Base-by-base conservation (phyloP, 2,329 filamentous ascomycete species). In the Berkeleyomyces rouxiae region DNA sequence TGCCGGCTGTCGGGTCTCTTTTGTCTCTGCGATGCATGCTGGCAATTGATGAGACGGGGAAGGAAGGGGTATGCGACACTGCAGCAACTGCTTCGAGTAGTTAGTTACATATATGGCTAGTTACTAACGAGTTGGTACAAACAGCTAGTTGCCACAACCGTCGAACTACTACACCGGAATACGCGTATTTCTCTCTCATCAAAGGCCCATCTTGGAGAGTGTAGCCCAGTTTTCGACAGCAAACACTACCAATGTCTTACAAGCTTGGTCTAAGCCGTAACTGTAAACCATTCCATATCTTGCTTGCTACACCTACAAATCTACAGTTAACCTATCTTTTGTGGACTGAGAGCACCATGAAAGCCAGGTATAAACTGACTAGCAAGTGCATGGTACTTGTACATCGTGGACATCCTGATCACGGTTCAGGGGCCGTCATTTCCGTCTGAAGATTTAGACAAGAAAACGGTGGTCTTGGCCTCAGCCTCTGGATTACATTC, bases 361-460 rank as follows among this genome's bases (percentile, higher is more conserved):
- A 23, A 23, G 1, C 23, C 23, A 23, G 1, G 23, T 23, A 2
- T 23, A 23, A 23, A 23, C 23, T 23, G 23, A 23, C 23, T 23
- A 23, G 2, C 23, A 23, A 23, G 23, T 23, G 23, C 23, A 23
- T 23, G 23, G 23, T 23, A 23, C 1, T 23, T 23, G 23, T 23
- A 23, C 23, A 23, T 23, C 23, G 23, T 23, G 23, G 23, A 23
- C 23, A 2, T 31, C 10, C 16, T 53, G 4, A n/a, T 53, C 7
- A 36, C 31, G 51, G 51, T n/a, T 55, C 51, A 55, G 51, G 51
- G 51, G 51, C 51, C 51, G 51, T 55, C 33, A 55, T 55, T 55
- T 55, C 51, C 51, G 33, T 39, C 33, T 13, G 10, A 55, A 37
- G 33, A 46, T 46, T 13, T 55, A 37, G 43, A 46, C 51, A 39